Conservation (phyloP, 2,329 filamentous ascomycete genomes). For the Paraphaeosphaeria sporulosa region DNA sequence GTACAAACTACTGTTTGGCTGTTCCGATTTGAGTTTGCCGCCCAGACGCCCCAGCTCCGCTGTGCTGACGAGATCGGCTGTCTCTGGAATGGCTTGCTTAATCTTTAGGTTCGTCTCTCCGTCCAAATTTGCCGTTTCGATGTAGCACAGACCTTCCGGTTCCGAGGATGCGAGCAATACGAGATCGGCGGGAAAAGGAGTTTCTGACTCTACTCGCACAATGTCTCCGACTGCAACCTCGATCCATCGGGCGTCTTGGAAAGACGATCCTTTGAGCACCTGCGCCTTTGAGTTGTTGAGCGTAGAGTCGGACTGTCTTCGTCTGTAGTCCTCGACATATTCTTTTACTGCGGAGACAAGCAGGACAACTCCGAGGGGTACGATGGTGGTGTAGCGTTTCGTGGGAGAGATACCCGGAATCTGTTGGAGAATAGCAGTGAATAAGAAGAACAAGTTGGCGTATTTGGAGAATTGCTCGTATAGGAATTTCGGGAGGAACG, state of each 20-base stretch:
- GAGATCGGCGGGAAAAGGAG: conserved; percentile 92
- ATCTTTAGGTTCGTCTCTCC: conserved; percentile 99
- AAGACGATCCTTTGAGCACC: conserved; percentile 82
- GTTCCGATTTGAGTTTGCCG: conserved; percentile 89
- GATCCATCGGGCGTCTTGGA: conserved; percentile 91
- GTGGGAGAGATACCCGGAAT: conserved; percentile 95
- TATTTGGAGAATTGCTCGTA: conserved; percentile 99
- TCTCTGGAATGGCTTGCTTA: conserved; percentile 96
- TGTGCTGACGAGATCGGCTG: conserved; percentile 83
- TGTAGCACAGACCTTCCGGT: conserved; percentile 96
- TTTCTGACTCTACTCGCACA: conserved; percentile 89
- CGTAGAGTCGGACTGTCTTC: conserved; percentile 83
- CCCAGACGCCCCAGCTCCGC: conserved; percentile 85
- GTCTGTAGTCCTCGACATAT: conserved; percentile 88
- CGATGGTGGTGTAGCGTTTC: conserved; percentile 95
- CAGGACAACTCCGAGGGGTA: conserved; percentile 87
- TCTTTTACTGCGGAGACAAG: conserved; percentile 97
- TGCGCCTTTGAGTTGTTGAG: conserved; percentile 88
- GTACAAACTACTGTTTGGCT: conserved; percentile 97
- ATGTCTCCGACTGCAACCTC: conserved; percentile 93
- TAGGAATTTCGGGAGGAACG: conserved; percentile 95
- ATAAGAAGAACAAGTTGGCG: conserved; percentile 98
- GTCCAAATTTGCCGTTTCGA: conserved; percentile 96
- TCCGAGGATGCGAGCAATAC: conserved; percentile 94
- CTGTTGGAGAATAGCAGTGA: conserved; percentile 92